Percentiles rank a stretch among this genome's conserved stretches.
Evolutionary conservation across 2,329 filamentous ascomycete species (phyloP).

Genomic region (Dactylella cylindrospora): DNA sequence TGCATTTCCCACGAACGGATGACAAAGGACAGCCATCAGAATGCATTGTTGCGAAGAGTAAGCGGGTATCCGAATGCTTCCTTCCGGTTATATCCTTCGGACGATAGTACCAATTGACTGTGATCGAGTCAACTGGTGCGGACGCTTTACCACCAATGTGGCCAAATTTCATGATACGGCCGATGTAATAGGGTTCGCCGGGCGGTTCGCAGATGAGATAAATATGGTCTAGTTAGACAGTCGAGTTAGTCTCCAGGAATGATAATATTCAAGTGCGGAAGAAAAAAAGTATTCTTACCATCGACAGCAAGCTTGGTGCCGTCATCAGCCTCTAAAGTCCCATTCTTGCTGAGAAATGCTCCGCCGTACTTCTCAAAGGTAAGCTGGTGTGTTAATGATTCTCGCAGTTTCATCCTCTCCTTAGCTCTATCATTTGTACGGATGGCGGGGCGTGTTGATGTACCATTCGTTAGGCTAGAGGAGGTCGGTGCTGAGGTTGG

Average conservation of each 20-base stretch:
- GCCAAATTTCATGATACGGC: constrained; percentile 97
- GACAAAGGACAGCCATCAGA: constrained; percentile 93
- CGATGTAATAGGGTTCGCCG: constrained; percentile 95
- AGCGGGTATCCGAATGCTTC: constrained; percentile 83
- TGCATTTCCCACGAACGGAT: constrained; percentile 88
- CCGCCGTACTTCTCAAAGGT: constrained; percentile 72
- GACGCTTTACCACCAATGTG: constrained; percentile 73
- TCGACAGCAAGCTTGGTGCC: constrained; percentile 80
- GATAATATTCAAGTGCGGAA: constrained; percentile 44
- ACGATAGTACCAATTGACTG: constrained; percentile 98
- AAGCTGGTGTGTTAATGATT: constrained; percentile 79
- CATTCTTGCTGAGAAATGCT: constrained; percentile 66
- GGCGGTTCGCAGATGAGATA: constrained; percentile 97
- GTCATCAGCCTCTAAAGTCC: constrained; percentile 83
- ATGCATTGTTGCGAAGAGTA: constrained; percentile 97
- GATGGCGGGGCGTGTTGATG: constrained; percentile 51
- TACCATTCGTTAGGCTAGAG: constrained; percentile 46
- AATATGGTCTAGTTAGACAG: constrained; percentile 66
- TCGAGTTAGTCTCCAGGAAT: constrained; percentile 1
- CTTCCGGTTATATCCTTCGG: constrained; percentile 86
- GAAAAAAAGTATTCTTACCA: constrained; percentile 62
- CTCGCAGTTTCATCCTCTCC: constrained; percentile 51
- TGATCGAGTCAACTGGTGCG: constrained; percentile 77
- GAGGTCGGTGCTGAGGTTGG: constrained; percentile 49
- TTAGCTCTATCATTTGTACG: constrained; percentile 51